These are phyloP conservation scores for Irpex sp. DNA, from an alignment of 1,284 basidiomycete genomes.

Conservation along the genomic window DNA sequence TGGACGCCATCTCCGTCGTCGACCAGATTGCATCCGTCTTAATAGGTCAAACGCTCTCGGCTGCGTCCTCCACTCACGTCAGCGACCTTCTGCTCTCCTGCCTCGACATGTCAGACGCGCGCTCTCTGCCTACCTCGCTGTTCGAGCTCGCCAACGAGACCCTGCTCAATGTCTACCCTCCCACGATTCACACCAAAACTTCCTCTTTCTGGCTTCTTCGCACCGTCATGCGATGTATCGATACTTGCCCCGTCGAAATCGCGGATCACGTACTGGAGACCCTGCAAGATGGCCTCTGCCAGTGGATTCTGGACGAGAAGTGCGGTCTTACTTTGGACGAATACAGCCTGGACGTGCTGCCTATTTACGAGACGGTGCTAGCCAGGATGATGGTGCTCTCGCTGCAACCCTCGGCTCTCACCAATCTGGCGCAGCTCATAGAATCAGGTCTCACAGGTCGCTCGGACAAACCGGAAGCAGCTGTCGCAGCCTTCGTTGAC, in stretches of 20 bases:
- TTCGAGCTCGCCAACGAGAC: slow-evolving; percentile 53
- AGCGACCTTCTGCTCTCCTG: slow-evolving; percentile 58
- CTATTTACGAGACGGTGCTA: slow-evolving; percentile 56
- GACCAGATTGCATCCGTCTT: slow-evolving; percentile 50
- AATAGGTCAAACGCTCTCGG: slow-evolving; percentile 38
- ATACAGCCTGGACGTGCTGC: slow-evolving; percentile 56
- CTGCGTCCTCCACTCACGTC: slow-evolving; percentile 43
- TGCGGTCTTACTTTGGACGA: slow-evolving; percentile 46
- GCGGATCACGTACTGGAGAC: slow-evolving; percentile 40
- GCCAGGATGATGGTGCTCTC: slow-evolving; percentile 45
- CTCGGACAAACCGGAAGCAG: slow-evolving; percentile 35
- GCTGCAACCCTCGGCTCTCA: slow-evolving; percentile 33
- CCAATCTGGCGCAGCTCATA: slow-evolving; percentile 43
- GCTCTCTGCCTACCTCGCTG: slow-evolving; percentile 40
- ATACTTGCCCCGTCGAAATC: slow-evolving; percentile 48
- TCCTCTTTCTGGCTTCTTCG: slow-evolving; percentile 59
- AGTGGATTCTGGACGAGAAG: slow-evolving; percentile 63
- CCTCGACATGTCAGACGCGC: slow-evolving; percentile 45
- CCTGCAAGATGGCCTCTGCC: slow-evolving; percentile 50
- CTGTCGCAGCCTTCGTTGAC: slow-evolving; percentile 46
- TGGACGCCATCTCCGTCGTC: slow-evolving; percentile 48
- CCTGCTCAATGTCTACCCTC: slow-evolving; percentile 62
- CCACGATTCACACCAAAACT: slow-evolving; percentile 48
- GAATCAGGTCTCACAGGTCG: slow-evolving; percentile 52
- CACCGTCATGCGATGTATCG: slow-evolving; percentile 48